A percentile compares a stretch with the other conserved stretches of the same genome.
phyloP scores from a whole-genome alignment of 768 basidiomycete species.

The Leccinum boreale region DNA sequence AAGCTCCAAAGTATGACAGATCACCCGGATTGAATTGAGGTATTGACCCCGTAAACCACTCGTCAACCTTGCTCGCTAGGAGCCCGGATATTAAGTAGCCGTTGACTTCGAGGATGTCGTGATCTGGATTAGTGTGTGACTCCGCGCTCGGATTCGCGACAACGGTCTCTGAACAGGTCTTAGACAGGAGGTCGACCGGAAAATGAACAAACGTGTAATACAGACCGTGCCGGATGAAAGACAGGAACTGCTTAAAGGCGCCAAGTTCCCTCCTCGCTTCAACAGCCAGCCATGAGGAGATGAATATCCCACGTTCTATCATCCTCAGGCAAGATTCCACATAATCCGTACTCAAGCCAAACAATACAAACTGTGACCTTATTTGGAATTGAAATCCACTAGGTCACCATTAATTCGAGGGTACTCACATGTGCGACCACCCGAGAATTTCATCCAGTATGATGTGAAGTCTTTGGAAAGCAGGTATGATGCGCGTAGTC shows the following conservation, averaged over 20 bases:
- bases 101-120: conserved; percentile 80
- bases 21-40: conserved; percentile 34
- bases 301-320: conserved; percentile 54
- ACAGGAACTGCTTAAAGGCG: conserved; percentile 76
- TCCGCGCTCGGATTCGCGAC: conserved; percentile 54
- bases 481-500: conserved; percentile 66
- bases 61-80: conserved; percentile 64
- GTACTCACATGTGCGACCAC: conserved; percentile 68
- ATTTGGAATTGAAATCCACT: conserved; percentile 9
- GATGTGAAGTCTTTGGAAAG: conserved; percentile 73
- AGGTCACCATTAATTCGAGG: conserved; percentile 9
- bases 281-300: conserved; percentile 66
- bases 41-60: conserved; percentile 69
- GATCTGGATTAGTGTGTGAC: conserved; percentile 42
- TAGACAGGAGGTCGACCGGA: conserved; percentile 12
- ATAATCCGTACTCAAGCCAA: conserved; percentile 51
- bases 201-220: conserved; percentile 11
- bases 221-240: conserved; percentile 74
- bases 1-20: conserved; percentile 25
- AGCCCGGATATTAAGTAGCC: conserved; percentile 75
- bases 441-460: conserved; percentile 76
- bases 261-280: conserved; percentile 63
- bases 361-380: conserved; percentile 57
- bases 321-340: conserved; percentile 52
- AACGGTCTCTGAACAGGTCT: conserved; percentile 39